Evolutionary conservation across 2,329 filamentous ascomycete genomes (phyloP).

Genomic region (Calycina marina): DNA sequence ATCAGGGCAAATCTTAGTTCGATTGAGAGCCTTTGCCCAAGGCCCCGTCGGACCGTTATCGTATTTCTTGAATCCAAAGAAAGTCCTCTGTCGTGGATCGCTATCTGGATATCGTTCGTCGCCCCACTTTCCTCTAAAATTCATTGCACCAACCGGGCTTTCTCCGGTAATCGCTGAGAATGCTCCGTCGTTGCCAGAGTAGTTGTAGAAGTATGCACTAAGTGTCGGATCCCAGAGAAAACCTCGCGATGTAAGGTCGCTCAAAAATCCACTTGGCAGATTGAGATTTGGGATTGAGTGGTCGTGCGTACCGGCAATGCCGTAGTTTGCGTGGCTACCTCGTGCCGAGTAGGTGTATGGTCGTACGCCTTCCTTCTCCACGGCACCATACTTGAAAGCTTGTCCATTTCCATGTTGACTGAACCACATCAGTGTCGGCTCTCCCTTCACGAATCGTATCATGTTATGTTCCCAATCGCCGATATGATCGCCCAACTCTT

Average conservation of each 20-base stretch:
- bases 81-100: constrained; percentile 25
- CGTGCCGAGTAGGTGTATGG: constrained; percentile 43
- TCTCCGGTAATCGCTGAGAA: constrained; percentile 13
- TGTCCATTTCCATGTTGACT: constrained; percentile 48
- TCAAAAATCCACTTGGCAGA: constrained; percentile 35
- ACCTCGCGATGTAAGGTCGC: constrained; percentile 40
- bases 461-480: constrained; percentile 56
- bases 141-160: constrained; percentile 37
- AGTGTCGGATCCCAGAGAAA: constrained; percentile 44
- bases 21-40: constrained; percentile 39
- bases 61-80: constrained; percentile 35
- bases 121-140: constrained; percentile 46
- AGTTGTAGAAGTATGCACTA: constrained; percentile 41
- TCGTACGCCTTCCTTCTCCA: constrained; percentile 36
- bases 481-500: constrained; percentile 34
- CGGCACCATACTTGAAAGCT: constrained; percentile 42
- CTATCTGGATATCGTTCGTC: constrained; percentile 39
- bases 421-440: constrained; percentile 43
- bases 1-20: constrained; percentile 41
- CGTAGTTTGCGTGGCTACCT: constrained; percentile 52
- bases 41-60: constrained; percentile 45
- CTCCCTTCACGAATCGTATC: constrained; percentile 45
- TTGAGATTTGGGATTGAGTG: constrained; percentile 47
- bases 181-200: constrained; percentile 23
- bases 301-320: constrained; percentile 42